Percentiles rank a stretch among this genome's conserved stretches.
Evolutionary conservation across 768 basidiomycete species (phyloP).

Genomic region (Mycena epipterygia): DNA sequence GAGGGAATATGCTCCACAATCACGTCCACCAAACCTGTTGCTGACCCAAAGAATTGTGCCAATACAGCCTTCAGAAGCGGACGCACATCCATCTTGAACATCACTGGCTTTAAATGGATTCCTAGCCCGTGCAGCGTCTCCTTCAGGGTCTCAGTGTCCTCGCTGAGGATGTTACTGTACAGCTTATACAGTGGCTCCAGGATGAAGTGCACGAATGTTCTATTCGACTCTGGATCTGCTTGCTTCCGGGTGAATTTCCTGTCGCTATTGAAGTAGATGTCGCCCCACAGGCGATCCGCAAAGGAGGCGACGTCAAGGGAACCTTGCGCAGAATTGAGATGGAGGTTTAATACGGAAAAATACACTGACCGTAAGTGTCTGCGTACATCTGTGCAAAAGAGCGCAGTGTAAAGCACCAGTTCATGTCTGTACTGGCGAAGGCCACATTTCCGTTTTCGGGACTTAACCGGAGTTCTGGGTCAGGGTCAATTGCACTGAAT

Average conservation of each 20-base stretch:
- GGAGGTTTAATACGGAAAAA: not conserved
- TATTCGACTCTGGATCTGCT: slow-evolving; percentile 79
- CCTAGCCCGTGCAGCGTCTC: slow-evolving; percentile 82
- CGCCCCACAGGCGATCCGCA: slow-evolving; percentile 95
- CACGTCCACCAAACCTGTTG: slow-evolving; percentile 93
- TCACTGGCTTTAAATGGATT: slow-evolving; percentile 90
- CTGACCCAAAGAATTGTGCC: slow-evolving; percentile 95
- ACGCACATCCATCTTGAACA: slow-evolving; percentile 99
- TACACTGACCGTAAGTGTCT: slow-evolving; percentile 82
- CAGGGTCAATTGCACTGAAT: slow-evolving; percentile 85
- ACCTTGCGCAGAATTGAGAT: slow-evolving; percentile 54
- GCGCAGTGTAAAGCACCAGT: slow-evolving; percentile 95
- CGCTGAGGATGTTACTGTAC: slow-evolving; percentile 94
- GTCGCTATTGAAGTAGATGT: slow-evolving; percentile 92
- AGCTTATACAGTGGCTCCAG: slow-evolving; percentile 97
- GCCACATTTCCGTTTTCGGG: slow-evolving; percentile 98
- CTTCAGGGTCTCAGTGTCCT: slow-evolving; percentile 91
- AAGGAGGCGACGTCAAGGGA: slow-evolving; percentile 88
- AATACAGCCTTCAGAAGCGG: slow-evolving; percentile 94
- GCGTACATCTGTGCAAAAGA: slow-evolving; percentile 98
- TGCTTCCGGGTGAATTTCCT: slow-evolving; percentile 93
- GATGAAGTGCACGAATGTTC: slow-evolving; percentile 96
- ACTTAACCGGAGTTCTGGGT: slow-evolving; percentile 89
- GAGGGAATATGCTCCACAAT: slow-evolving; percentile 92
- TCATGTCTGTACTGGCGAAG: slow-evolving; percentile 97